These are phyloP conservation scores for Magnolia sinica DNA, from an alignment of 164 flowering plant genomes.

Conservation along the genomic window DNA sequence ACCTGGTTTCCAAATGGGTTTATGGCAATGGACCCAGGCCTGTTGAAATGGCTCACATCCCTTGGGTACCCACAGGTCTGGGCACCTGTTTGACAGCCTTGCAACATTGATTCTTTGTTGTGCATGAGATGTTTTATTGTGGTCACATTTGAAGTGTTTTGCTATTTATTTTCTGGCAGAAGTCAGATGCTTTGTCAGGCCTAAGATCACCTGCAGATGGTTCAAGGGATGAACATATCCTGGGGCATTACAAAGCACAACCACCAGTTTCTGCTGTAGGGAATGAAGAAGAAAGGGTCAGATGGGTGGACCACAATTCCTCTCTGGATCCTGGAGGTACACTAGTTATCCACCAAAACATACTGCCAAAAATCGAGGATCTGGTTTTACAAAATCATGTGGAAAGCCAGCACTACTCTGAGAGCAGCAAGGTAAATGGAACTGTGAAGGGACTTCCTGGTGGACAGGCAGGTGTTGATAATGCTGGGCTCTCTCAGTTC, in stretches of 20 bases:
- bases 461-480: conserved; percentile 34
- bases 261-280: conserved; percentile 25
- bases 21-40: no score
- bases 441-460: conserved; percentile 33
- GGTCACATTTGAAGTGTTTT: background rate
- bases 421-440: conserved; percentile 42
- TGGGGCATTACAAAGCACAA: conserved; percentile 26
- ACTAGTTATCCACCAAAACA: conserved; percentile 30
- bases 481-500: conserved; percentile 43
- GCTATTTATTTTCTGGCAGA: conserved; percentile 35
- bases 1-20: no score
- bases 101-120: no score
- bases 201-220: conserved; percentile 32
- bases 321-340: conserved; percentile 28
- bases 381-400: conserved; percentile 22
- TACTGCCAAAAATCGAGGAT: conserved; percentile 19
- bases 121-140: background rate
- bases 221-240: conserved; percentile 29
- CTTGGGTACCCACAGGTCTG: no score
- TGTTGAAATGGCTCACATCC: no score
- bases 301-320: conserved; percentile 22
- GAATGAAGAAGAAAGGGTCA: conserved; percentile 33
- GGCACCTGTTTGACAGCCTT: no score
- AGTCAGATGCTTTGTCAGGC: conserved; percentile 34
- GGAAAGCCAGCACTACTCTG: conserved; percentile 33